Base-by-base conservation (phyloP, 306 rosid genomes). In the Quillaja saponaria region DNA sequence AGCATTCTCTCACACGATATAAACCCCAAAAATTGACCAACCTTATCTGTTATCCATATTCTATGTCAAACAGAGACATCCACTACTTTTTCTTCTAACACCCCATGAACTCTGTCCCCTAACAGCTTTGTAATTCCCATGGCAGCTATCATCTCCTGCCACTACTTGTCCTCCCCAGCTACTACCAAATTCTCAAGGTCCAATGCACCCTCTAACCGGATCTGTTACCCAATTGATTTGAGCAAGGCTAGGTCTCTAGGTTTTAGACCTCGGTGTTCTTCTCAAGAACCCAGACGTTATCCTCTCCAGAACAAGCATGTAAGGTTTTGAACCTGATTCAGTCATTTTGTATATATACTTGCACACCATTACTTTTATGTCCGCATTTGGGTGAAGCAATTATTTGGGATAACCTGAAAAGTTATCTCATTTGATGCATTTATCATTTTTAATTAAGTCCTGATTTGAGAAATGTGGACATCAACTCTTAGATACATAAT, bases 61-160 rank as follows among this genome's bases (percentile, higher is more conserved):
- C 33, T 68, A 41, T 58, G 21, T 57, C 56, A 8, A 18, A 33
- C 13, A 14, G 44, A 55, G 5, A 10, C 25, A 13, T 3, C 15
- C 31, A 3, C 19, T 13, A 13, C 6, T 50, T 18, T 34, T 16
- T 70, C 61, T 52, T 18, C 20, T 13, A 58, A 34, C 15, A 44
- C 14, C 52, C 42, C 7, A 59, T 79, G 76, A 66, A 41, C 41
- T 74, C 58, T 74, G 20, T 15, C 62, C 54, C 51, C 55, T 77
- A 21, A 58, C 34, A 51, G 9, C 14, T 49, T 13, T 6, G 5
- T 46, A 34, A 37, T 64, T 61, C 64, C 81, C 68, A 87, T 90
- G 97, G 88, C 91, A 61, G 74, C 88, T 75, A 65, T 78, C 11
- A 56, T 83, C 52, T 80, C 87, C 69, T 83, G 86, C 67, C 84